Base-by-base conservation (phyloP, 805 yeast species). In the Wickerhamiella musiphila region DNA sequence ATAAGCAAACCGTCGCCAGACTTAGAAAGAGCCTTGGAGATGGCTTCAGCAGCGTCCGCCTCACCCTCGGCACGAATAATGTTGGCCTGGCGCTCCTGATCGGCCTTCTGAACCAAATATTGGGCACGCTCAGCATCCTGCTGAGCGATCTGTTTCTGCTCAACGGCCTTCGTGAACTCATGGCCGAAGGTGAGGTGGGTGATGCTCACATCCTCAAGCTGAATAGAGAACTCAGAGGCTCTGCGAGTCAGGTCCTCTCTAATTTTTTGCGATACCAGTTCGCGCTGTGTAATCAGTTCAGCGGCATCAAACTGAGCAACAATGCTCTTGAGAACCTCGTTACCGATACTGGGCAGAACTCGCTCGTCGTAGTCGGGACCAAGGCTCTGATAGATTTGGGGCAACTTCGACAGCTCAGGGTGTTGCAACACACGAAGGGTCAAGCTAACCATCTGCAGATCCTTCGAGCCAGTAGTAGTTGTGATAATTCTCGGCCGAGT, bases 51-150 rank as follows among this genome's bases (percentile, higher is more conserved):
- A 36, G 94, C 82, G 57, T 90, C 96, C 31, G 98, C 98, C 61
- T 90, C 98, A 60, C 96, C 98, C 59, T 90, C 98, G 18, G 98
- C 98, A 49, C 96, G 73, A 44, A 90, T 84, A 47, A 90, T 82
- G 29, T 79, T 63, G 2, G 96, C 98, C 56, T 78, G 84, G 53
- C 93, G 72, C 57, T 86, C 96, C 61, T 90, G 98, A 57, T 90
- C 95, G 6, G 96, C 96, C 53, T 78, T 78, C 52, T 84, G 95
- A 35, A 90, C 95, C 33, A 81, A 63, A 52, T 71, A 90, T 50
- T 77, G 78, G 37, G 96, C 94, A 45, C 98, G 70, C 63, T 90
- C 96, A 16, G 98, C 96, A 53, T 90, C 98, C 60, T 90, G 98
- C 61, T 90, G 98, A 20, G 98, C 98, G 58, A 90, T 92, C 60